A percentile compares a stretch with the other conserved stretches of the same genome.
Evolutionary conservation across 2,329 filamentous ascomycete species (phyloP).

Genomic region (Penicillium sp.): DNA sequence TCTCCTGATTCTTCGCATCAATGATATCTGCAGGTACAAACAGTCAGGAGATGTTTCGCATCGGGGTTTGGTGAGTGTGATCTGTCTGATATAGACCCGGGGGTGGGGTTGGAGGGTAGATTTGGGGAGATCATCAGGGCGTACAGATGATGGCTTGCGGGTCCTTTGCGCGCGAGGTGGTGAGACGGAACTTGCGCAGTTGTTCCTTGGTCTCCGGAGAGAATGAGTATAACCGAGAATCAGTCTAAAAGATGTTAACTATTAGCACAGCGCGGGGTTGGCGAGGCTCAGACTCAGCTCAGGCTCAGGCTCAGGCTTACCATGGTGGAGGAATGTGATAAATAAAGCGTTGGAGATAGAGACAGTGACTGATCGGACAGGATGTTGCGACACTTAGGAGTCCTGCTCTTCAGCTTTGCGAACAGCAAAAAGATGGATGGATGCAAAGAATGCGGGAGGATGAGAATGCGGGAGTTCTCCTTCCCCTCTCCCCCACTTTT

Average conservation of each 20-base stretch:
- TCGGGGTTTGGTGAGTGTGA: not conserved
- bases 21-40: constrained; percentile 69
- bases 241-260: constrained; percentile 59
- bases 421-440: not conserved
- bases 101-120: not conserved
- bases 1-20: constrained; percentile 87
- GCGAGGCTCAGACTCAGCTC: too few species aligned
- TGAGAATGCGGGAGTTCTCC: constrained; percentile 22
- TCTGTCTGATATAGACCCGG: not conserved
- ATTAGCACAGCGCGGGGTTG: not conserved
- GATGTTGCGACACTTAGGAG: not conserved
- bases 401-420: not conserved
- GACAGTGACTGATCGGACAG: too few species aligned
- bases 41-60: not conserved
- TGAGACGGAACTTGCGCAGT: constrained; percentile 90
- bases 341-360: not conserved
- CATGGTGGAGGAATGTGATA: not conserved
- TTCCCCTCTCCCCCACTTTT: constrained; percentile 22
- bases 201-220: constrained; percentile 86
- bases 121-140: constrained; percentile 32
- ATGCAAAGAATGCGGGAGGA: constrained; percentile 10
- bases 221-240: constrained; percentile 90
- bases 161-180: constrained; percentile 82
- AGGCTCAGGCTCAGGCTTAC: not conserved
- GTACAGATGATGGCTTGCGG: constrained; percentile 95